phyloP scores from a whole-genome alignment of 306 rosid genomes.

The Castanea mollissima region DNA sequence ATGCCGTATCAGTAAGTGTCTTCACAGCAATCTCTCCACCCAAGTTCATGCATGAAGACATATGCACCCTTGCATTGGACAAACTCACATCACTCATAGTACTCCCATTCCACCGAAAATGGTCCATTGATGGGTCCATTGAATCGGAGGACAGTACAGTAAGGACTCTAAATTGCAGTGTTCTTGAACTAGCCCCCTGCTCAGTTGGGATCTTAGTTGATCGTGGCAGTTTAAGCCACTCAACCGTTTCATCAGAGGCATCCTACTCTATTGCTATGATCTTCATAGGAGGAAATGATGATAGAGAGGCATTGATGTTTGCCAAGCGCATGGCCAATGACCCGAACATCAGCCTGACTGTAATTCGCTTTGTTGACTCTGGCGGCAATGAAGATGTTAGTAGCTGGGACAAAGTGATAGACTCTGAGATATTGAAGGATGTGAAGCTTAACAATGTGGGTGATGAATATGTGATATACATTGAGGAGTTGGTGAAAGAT shows the following conservation, averaged over 20 bases:
- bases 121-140: slow-evolving; percentile 37
- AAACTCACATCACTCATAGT: slow-evolving; percentile 38
- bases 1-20: slow-evolving; percentile 14
- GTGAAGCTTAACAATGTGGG: not conserved
- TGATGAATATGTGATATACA: slow-evolving; percentile 5
- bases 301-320: slow-evolving; percentile 49
- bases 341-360: slow-evolving; percentile 6
- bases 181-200: slow-evolving; percentile 49
- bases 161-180: slow-evolving; percentile 35
- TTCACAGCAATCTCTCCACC: slow-evolving; percentile 52
- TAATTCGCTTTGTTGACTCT: slow-evolving; percentile 31
- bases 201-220: slow-evolving; percentile 48
- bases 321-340: slow-evolving; percentile 34
- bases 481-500: slow-evolving; percentile 7
- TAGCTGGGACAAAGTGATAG: slow-evolving; percentile 15
- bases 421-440: slow-evolving; percentile 22
- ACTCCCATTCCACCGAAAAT: slow-evolving; percentile 54
- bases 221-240: slow-evolving; percentile 1
- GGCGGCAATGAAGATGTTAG: not conserved
- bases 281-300: slow-evolving; percentile 56
- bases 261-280: slow-evolving; percentile 27
- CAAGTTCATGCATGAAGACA: slow-evolving; percentile 49
- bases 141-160: slow-evolving; percentile 35
- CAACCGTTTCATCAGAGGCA: not conserved
- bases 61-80: slow-evolving; percentile 49